Conservation (phyloP, 2,329 filamentous ascomycete genomes). For the Colletotrichum lupini region DNA sequence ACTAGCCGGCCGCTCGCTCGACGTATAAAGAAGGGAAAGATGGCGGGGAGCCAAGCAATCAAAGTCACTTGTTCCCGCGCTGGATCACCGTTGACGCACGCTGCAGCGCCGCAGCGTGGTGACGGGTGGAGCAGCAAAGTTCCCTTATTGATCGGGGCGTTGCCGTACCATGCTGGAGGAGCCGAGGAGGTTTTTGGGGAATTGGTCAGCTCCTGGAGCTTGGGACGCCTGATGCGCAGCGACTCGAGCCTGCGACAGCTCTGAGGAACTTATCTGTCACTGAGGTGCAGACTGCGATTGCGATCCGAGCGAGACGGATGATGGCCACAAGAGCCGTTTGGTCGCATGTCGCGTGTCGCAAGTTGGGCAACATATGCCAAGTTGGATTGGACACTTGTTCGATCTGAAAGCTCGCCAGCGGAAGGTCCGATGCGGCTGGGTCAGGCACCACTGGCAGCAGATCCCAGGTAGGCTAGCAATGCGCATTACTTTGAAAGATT, state of each 20-base stretch:
- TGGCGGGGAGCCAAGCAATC: slow-evolving; percentile 20
- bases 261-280: slow-evolving; percentile 15
- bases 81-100: slow-evolving; percentile 4
- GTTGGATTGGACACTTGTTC: slow-evolving; percentile 6
- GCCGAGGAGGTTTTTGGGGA: neutral
- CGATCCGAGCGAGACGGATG: neutral
- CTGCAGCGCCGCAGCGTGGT: slow-evolving; percentile 1
- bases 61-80: neutral
- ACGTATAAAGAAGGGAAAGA: neutral
- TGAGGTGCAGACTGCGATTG: slow-evolving; percentile 30
- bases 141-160: slow-evolving; percentile 22
- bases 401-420: neutral
- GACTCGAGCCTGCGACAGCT: slow-evolving; percentile 5
- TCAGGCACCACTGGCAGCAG: slow-evolving; percentile 13
- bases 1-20: neutral
- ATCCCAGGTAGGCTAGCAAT: slow-evolving; percentile 28
- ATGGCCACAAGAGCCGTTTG: neutral
- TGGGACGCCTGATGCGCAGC: slow-evolving; percentile 27
- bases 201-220: slow-evolving; percentile 17
- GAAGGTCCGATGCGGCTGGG: slow-evolving; percentile 16
- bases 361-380: neutral
- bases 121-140: slow-evolving; percentile 15
- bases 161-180: neutral
- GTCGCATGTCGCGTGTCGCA: slow-evolving; percentile 19
- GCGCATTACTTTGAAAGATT: slow-evolving; percentile 26